Evolutionary conservation across 2,329 filamentous ascomycete genomes (phyloP).

Genomic region (Bipolaris bicolor): DNA sequence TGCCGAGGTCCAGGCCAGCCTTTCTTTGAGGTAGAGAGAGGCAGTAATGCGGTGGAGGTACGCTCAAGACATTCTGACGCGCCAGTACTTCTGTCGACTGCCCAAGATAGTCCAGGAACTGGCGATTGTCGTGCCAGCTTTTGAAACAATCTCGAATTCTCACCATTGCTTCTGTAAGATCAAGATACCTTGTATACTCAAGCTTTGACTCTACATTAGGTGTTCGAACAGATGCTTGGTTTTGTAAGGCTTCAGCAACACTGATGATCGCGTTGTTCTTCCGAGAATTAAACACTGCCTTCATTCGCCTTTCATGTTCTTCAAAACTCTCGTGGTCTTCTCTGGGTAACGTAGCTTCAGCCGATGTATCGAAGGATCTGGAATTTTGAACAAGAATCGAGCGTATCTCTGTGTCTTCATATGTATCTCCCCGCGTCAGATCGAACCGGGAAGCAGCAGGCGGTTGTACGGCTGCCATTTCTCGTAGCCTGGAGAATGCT

Average conservation of each 20-base stretch:
- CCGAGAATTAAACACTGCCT: constrained; percentile 5
- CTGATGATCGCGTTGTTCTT: constrained; percentile 12
- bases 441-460: constrained; percentile 13
- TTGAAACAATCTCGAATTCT: constrained; percentile 23
- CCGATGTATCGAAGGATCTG: constrained; percentile 14
- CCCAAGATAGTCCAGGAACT: constrained; percentile 44
- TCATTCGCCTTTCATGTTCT: constrained; percentile 17
- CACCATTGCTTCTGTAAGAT: constrained; percentile 19
- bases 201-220: constrained; percentile 14
- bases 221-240: constrained; percentile 27
- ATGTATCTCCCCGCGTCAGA: constrained; percentile 22
- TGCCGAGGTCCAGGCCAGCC: background rate
- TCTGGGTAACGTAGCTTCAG: constrained; percentile 24
- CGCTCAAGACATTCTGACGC: constrained; percentile 4
- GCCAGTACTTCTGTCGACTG: constrained; percentile 17
- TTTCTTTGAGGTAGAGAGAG: background rate
- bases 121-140: constrained; percentile 47
- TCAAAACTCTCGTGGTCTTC: constrained; percentile 15
- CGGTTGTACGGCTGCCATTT: constrained; percentile 11
- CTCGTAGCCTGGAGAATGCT: constrained; percentile 24
- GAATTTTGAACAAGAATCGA: background rate
- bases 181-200: constrained; percentile 21
- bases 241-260: constrained; percentile 20
- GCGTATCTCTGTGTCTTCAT: background rate
- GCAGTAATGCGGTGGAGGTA: background rate